These are phyloP conservation scores for Aphanocladium album DNA, from an alignment of 2,329 filamentous ascomycete genomes.

Conservation along the genomic window DNA sequence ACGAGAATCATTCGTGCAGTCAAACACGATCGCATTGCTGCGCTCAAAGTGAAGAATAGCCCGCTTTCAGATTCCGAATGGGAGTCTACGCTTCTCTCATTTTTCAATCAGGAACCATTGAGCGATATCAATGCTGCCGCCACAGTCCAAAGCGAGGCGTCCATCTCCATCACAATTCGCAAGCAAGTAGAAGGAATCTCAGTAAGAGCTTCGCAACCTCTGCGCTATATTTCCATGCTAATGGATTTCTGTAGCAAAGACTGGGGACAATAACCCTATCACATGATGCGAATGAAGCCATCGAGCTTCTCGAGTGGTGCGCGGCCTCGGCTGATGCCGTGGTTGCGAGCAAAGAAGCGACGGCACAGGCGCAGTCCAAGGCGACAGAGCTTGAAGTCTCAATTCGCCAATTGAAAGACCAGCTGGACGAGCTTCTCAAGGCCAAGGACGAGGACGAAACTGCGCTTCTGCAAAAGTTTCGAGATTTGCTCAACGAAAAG, in stretches of 20 bases:
- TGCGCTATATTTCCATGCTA: neutral
- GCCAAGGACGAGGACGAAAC: slow-evolving; percentile 64
- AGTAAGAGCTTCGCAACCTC: slow-evolving; percentile 34
- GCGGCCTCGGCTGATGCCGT: slow-evolving; percentile 49
- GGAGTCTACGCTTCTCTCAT: slow-evolving; percentile 53
- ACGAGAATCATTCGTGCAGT: slow-evolving; percentile 35
- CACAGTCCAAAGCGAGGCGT: slow-evolving; percentile 46
- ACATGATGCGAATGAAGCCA: slow-evolving; percentile 50
- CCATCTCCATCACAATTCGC: slow-evolving; percentile 57
- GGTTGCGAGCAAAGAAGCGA: slow-evolving; percentile 37
- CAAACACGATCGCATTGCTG: slow-evolving; percentile 49
- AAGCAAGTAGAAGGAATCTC: slow-evolving; percentile 65
- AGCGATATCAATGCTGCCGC: slow-evolving; percentile 57
- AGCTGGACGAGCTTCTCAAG: slow-evolving; percentile 61
- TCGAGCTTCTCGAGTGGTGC: slow-evolving; percentile 68
- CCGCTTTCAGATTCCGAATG: slow-evolving; percentile 60
- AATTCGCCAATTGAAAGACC: slow-evolving; percentile 53
- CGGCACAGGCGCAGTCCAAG: slow-evolving; percentile 37
- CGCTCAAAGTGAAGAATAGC: slow-evolving; percentile 49
- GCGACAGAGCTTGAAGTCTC: slow-evolving; percentile 47
- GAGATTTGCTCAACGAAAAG: slow-evolving; percentile 69
- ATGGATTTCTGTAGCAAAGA: slow-evolving; percentile 47
- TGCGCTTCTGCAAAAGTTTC: slow-evolving; percentile 63
- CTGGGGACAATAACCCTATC: slow-evolving; percentile 60
- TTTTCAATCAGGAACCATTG: slow-evolving; percentile 49